These are phyloP conservation scores for Diplodia corticola DNA, from an alignment of 2,329 filamentous ascomycete species.

Conservation along the genomic window DNA sequence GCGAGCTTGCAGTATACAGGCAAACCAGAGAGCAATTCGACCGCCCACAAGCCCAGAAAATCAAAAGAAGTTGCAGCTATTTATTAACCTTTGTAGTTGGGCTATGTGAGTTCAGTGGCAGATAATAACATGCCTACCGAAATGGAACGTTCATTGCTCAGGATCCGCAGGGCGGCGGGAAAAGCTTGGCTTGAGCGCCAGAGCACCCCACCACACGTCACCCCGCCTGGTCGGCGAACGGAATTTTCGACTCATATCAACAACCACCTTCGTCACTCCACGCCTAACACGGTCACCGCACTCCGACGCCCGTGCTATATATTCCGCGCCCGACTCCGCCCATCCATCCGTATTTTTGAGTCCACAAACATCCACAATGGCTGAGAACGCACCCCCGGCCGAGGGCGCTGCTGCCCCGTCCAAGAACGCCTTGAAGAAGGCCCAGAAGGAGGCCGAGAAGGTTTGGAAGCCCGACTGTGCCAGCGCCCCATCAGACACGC, in stretches of 20 bases:
- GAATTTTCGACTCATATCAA: constrained; percentile 23
- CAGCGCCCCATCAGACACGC: background rate
- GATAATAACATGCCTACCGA: background rate
- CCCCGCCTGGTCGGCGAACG: constrained; percentile 19
- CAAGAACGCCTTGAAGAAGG: constrained; percentile 46
- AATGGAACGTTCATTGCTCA: background rate
- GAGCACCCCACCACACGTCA: constrained; percentile 19
- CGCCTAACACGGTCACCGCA: background rate
- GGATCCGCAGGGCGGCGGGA: background rate
- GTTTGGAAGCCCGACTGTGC: constrained; percentile 23
- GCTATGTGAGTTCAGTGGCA: background rate
- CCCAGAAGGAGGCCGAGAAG: constrained; percentile 45
- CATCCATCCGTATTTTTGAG: background rate
- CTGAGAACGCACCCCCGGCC: constrained; percentile 32
- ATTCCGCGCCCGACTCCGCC: background rate
- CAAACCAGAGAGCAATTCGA: background rate
- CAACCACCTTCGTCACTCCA: constrained; percentile 17
- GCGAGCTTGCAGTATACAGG: background rate
- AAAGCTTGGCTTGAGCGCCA: background rate
- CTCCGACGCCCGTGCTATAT: background rate
- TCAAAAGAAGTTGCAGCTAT: too few relatives aligned
- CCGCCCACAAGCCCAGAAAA: too few relatives aligned
- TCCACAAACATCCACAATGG: constrained; percentile 29
- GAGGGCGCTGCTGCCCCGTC: constrained; percentile 30
- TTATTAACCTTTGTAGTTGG: background rate